phyloP scores from a whole-genome alignment of 2,329 filamentous ascomycete genomes.

The Microcyclospora pomicola region DNA sequence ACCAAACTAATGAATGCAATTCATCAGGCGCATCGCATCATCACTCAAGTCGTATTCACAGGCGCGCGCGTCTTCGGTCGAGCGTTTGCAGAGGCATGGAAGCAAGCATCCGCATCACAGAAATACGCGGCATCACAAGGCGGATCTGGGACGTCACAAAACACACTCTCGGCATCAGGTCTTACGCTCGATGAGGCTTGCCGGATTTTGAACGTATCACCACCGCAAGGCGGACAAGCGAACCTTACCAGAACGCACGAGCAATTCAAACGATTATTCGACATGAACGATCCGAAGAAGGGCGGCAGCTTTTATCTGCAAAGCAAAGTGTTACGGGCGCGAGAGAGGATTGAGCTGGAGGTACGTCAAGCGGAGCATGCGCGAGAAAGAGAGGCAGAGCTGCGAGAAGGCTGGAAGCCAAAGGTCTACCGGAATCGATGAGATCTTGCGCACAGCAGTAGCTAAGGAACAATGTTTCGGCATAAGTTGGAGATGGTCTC shows the following conservation, averaged over 20 bases:
- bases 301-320: slow-evolving; percentile 97
- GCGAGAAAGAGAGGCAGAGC: slow-evolving; percentile 59
- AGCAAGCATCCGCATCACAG: slow-evolving; percentile 71
- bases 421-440: slow-evolving; percentile 79
- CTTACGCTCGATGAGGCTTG: slow-evolving; percentile 93
- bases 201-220: slow-evolving; percentile 91
- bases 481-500: too few relatives aligned
- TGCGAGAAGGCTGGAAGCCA: slow-evolving; percentile 79
- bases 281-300: slow-evolving; percentile 86
- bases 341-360: slow-evolving; percentile 85
- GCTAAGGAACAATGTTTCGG: too few relatives aligned
- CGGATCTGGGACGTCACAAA: slow-evolving; percentile 25
- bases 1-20: background rate
- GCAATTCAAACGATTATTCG: slow-evolving; percentile 88
- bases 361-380: slow-evolving; percentile 58
- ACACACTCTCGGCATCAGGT: slow-evolving; percentile 50
- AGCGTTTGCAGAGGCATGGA: slow-evolving; percentile 87
- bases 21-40: slow-evolving; percentile 70
- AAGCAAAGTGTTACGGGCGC: slow-evolving; percentile 84
- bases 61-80: slow-evolving; percentile 85
- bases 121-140: slow-evolving; percentile 20
- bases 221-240: slow-evolving; percentile 62
- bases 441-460: too few relatives aligned
- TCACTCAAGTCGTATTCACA: slow-evolving; percentile 83
- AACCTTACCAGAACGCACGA: slow-evolving; percentile 69